A percentile compares a stretch with the other conserved stretches of the same genome.
Evolutionary conservation across 768 basidiomycete species (phyloP).

Genomic region (Galerina marginata): DNA sequence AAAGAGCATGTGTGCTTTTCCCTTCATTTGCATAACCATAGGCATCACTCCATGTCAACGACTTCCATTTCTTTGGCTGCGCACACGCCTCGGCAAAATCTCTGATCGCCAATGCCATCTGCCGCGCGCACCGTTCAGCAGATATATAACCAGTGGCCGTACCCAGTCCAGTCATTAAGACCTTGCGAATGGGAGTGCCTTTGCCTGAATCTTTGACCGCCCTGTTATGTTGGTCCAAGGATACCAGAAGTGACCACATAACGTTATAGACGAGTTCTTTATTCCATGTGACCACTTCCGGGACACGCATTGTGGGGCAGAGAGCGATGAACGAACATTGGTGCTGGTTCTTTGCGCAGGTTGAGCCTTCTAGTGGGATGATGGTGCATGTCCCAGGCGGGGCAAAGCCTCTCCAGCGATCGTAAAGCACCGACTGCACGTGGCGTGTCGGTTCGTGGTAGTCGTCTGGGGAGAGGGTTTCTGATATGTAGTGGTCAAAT

Average conservation of each 20-base stretch:
- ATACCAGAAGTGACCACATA: slow-evolving; percentile 31
- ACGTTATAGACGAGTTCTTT: slow-evolving; percentile 31
- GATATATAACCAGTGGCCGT: slow-evolving; percentile 21
- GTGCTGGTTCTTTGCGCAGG: slow-evolving; percentile 21
- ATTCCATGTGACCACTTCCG: slow-evolving; percentile 30
- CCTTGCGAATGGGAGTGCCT: slow-evolving; percentile 12
- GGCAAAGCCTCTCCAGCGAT: slow-evolving; percentile 29
- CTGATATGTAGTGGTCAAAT: slow-evolving; percentile 22
- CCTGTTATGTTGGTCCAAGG: slow-evolving; percentile 18
- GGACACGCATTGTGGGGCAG: slow-evolving; percentile 35
- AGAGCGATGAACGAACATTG: slow-evolving; percentile 27
- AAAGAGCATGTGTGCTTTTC: background rate
- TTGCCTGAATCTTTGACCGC: background rate
- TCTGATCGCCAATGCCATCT: slow-evolving; percentile 23
- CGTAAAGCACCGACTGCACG: slow-evolving; percentile 26
- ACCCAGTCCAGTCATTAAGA: slow-evolving; percentile 24
- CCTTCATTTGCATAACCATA: slow-evolving; percentile 6
- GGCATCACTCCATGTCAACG: slow-evolving; percentile 19
- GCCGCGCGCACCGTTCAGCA: slow-evolving; percentile 20
- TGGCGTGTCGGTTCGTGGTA: slow-evolving; percentile 13
- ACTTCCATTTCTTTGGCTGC: slow-evolving; percentile 20
- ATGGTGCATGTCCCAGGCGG: slow-evolving; percentile 35
- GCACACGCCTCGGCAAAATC: slow-evolving; percentile 21
- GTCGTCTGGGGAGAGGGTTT: slow-evolving; percentile 16
- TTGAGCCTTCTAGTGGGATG: slow-evolving; percentile 22